Conservation (phyloP, 2,329 filamentous ascomycete species). For the Plectosphaerella plurivora region DNA sequence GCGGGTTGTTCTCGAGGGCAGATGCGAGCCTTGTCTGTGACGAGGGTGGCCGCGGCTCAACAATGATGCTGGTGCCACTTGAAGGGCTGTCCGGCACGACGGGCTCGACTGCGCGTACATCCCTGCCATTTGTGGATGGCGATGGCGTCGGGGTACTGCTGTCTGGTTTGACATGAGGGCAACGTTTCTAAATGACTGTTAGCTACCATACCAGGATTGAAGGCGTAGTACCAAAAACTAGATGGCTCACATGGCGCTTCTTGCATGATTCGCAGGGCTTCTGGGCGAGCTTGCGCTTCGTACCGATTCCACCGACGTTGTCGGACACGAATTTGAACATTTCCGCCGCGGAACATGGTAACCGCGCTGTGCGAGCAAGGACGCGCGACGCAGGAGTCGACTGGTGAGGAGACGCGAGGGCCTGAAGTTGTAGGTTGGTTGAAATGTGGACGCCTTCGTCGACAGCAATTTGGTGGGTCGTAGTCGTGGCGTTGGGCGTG, state of each 20-base stretch:
- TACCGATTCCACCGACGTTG: constrained; percentile 20
- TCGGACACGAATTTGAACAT: constrained; percentile 21
- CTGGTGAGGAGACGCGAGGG: too few species aligned
- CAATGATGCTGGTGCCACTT: background rate
- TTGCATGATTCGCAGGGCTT: constrained; percentile 9
- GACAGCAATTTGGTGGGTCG: too few species aligned
- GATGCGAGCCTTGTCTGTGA: background rate
- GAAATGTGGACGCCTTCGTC: too few species aligned
- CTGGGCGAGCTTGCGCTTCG: constrained; percentile 12
- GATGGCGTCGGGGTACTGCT: background rate
- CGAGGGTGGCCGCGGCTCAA: background rate
- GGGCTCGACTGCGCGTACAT: background rate
- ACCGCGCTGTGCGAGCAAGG: too few species aligned
- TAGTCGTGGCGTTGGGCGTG: too few species aligned
- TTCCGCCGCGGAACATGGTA: background rate
- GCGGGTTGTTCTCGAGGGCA: background rate
- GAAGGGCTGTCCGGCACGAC: background rate
- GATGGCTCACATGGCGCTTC: constrained; percentile 9
- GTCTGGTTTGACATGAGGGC: background rate
- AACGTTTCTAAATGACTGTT: background rate
- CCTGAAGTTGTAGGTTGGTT: too few species aligned
- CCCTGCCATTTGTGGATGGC: background rate
- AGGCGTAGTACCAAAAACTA: background rate
- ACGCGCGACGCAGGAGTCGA: too few species aligned
- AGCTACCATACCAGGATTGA: background rate